phyloP scores from a whole-genome alignment of 331 rosid genomes.

The Dryas integrifolia region DNA sequence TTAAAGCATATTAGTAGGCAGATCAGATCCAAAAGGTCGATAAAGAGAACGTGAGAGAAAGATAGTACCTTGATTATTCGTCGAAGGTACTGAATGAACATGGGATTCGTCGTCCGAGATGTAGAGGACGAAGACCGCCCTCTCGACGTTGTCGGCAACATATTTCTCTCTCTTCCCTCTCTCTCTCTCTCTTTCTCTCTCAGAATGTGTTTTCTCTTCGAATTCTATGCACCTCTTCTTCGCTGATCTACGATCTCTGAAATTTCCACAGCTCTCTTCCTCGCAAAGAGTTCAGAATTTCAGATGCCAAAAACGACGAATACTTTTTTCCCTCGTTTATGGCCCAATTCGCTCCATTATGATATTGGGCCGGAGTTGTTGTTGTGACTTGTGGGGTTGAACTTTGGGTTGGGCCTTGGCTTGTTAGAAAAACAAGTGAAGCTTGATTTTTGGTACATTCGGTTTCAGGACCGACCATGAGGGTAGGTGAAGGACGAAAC shows the following conservation, averaged over 20 bases:
- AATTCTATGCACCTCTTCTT: background rate
- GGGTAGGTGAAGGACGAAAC: no score
- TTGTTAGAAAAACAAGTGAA: no score
- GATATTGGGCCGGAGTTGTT: background rate
- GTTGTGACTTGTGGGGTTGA: background rate
- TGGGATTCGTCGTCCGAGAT: slow-evolving; percentile 81
- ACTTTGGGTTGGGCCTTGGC: background rate
- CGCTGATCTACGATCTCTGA: slow-evolving; percentile 31
- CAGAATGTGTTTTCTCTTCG: background rate
- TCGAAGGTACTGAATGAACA: slow-evolving; percentile 77
- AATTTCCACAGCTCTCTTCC: slow-evolving; percentile 4
- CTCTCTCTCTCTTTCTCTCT: background rate
- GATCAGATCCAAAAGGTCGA: slow-evolving; percentile 43
- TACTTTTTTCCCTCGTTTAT: background rate
- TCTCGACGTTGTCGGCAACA: slow-evolving; percentile 87
- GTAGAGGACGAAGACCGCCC: slow-evolving; percentile 85
- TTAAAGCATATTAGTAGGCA: background rate
- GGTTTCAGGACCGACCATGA: background rate
- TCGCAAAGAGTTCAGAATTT: background rate
- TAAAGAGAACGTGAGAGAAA: slow-evolving; percentile 5
- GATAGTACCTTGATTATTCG: slow-evolving; percentile 74
- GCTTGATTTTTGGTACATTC: background rate
- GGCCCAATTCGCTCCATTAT: background rate
- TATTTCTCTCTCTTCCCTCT: slow-evolving; percentile 22
- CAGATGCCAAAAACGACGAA: slow-evolving; percentile 24